Conservation (phyloP, 164 flowering plant species). For the Berberis vulgaris region DNA sequence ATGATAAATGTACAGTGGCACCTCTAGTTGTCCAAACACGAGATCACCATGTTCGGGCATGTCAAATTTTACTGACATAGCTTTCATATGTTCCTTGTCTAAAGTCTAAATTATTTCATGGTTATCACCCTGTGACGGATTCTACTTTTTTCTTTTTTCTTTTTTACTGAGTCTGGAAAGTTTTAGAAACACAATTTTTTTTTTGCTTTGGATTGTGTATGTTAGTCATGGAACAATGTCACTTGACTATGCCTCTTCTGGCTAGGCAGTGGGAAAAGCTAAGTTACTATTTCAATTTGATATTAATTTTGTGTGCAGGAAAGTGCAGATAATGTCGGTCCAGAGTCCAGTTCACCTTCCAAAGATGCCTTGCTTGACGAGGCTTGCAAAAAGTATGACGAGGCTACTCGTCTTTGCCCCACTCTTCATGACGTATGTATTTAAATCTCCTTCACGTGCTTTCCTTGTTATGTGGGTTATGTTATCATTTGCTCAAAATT, state of each 20-base stretch:
- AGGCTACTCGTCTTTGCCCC: conserved; percentile 85
- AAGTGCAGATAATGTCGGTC: conserved; percentile 93
- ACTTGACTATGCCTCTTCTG: neutral
- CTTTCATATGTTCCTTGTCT: no score
- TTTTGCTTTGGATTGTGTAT: neutral
- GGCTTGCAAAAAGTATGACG: conserved; percentile 96
- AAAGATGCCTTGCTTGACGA: conserved; percentile 98
- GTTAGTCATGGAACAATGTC: neutral
- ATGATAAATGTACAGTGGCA: neutral
- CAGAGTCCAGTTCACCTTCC: conserved; percentile 81
- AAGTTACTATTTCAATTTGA: conserved; percentile 10
- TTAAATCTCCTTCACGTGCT: neutral
- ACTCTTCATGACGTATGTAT: conserved; percentile 92
- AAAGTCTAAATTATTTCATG: no score
- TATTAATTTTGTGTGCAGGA: conserved; percentile 55
- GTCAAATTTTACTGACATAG: neutral
- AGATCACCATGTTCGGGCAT: neutral
- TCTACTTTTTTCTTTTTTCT: no score
- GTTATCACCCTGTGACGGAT: neutral
- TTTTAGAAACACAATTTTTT: no score
- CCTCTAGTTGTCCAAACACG: neutral
- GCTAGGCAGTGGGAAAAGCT: neutral
- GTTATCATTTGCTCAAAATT: no score
- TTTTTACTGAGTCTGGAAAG: no score
- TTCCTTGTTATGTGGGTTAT: neutral